Evolutionary conservation across 2,329 filamentous ascomycete species (phyloP).

Genomic region (Microsporum audouinii): DNA sequence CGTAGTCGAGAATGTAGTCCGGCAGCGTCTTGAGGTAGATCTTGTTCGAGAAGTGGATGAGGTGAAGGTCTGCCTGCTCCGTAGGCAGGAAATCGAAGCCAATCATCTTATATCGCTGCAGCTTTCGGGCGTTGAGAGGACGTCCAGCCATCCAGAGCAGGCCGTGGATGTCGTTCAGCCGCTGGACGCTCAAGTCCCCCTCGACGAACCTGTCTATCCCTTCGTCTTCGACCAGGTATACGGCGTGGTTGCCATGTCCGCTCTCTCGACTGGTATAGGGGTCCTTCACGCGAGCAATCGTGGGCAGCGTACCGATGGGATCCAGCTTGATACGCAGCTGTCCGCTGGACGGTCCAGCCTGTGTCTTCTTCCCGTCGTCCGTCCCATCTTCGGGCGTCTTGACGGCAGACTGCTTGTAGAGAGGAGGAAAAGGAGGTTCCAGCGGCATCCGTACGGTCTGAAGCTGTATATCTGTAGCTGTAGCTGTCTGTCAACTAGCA

Average conservation of each 20-base stretch:
- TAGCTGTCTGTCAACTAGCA: neutral
- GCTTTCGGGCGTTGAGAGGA: slow-evolving; percentile 16
- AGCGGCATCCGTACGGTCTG: neutral
- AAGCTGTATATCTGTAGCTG: neutral
- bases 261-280: neutral
- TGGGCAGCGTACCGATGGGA: slow-evolving; percentile 7
- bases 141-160: slow-evolving; percentile 21
- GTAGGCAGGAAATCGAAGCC: slow-evolving; percentile 17
- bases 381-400: neutral
- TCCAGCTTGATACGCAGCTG: neutral
- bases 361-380: neutral
- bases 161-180: slow-evolving; percentile 18
- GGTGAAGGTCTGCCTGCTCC: slow-evolving; percentile 20
- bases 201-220: slow-evolving; percentile 7
- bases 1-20: slow-evolving; percentile 16
- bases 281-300: slow-evolving; percentile 6
- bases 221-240: slow-evolving; percentile 9
- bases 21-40: slow-evolving; percentile 24
- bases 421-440: neutral
- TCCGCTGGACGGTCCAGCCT: neutral
- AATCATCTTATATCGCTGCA: slow-evolving; percentile 19
- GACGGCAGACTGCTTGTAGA: neutral
- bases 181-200: slow-evolving; percentile 9
- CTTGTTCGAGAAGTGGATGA: slow-evolving; percentile 16
- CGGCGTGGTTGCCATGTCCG: neutral